These are phyloP conservation scores for Colletotrichum orbiculare DNA, from an alignment of 2,329 filamentous ascomycete species.

Conservation along the genomic window DNA sequence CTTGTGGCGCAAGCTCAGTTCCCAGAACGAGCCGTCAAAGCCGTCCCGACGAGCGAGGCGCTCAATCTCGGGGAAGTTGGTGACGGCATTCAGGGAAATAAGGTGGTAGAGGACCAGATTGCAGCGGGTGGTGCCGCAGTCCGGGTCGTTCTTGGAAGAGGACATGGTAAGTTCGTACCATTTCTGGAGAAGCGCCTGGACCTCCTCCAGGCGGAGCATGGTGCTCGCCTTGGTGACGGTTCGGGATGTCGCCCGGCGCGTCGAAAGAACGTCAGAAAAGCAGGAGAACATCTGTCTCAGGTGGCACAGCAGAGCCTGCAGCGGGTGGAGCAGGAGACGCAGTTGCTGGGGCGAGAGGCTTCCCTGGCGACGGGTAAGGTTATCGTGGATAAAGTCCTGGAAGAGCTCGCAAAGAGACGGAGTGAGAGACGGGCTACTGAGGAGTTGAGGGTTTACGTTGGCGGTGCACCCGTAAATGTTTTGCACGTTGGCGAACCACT, in stretches of 20 bases:
- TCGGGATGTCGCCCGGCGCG: slow-evolving; percentile 52
- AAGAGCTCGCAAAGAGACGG: slow-evolving; percentile 74
- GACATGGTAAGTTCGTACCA: slow-evolving; percentile 75
- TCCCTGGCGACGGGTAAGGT: slow-evolving; percentile 61
- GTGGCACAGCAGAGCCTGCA: slow-evolving; percentile 74
- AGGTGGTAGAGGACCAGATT: slow-evolving; percentile 78
- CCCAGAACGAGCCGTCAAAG: slow-evolving; percentile 66
- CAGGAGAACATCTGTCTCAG: slow-evolving; percentile 73
- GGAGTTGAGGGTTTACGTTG: slow-evolving; percentile 61
- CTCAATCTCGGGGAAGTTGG: slow-evolving; percentile 76
- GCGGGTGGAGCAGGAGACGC: slow-evolving; percentile 74
- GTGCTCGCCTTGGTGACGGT: slow-evolving; percentile 70
- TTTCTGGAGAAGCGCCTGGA: slow-evolving; percentile 70
- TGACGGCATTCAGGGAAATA: slow-evolving; percentile 75
- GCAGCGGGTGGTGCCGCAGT: slow-evolving; percentile 70
- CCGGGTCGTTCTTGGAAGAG: slow-evolving; percentile 65
- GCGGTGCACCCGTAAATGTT: slow-evolving; percentile 64
- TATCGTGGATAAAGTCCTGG: slow-evolving; percentile 74
- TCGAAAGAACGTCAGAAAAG: slow-evolving; percentile 66
- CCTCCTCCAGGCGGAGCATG: slow-evolving; percentile 70
- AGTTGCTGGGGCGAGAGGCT: slow-evolving; percentile 65
- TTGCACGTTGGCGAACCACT: slow-evolving; percentile 71
- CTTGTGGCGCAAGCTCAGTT: slow-evolving; percentile 66
- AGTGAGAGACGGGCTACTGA: slow-evolving; percentile 62
- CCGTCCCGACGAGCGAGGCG: slow-evolving; percentile 71